A percentile compares a stretch with the other conserved stretches of the same genome.
Conservation (phyloP, 1,139 yeast species). For the Diutina sp. region DNA sequence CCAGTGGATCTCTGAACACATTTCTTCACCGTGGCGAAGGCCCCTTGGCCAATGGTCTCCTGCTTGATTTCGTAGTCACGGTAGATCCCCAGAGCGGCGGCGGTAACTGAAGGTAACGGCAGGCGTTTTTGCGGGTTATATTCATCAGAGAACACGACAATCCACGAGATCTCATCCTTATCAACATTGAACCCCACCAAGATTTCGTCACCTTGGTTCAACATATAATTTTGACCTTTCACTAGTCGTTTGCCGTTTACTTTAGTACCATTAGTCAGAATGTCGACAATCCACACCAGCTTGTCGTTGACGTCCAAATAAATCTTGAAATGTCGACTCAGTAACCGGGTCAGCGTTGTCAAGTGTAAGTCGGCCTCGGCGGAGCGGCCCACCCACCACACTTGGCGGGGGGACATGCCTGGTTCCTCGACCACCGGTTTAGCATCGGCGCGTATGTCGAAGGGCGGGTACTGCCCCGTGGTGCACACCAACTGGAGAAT, state of each 20-base stretch:
- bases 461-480: constrained; percentile 40
- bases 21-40: constrained; percentile 89
- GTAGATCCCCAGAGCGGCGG: constrained; percentile 35
- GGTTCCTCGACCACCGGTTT: constrained; percentile 6
- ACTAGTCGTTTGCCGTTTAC: constrained; percentile 62
- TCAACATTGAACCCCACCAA: constrained; percentile 83
- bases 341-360: constrained; percentile 54
- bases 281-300: constrained; percentile 54
- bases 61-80: constrained; percentile 67
- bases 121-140: constrained; percentile 21
- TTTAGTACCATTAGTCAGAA: constrained; percentile 85
- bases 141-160: constrained; percentile 46
- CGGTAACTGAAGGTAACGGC: neutral
- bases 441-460: constrained; percentile 21
- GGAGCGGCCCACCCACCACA: constrained; percentile 76
- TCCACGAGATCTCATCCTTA: constrained; percentile 51
- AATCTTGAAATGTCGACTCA: constrained; percentile 66
- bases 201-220: constrained; percentile 87
- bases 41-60: constrained; percentile 90
- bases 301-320: constrained; percentile 44
- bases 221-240: constrained; percentile 68
- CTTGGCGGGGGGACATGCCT: constrained; percentile 14
- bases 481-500: constrained; percentile 45
- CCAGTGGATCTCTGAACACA: constrained; percentile 83
- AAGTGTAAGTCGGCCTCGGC: constrained; percentile 49